Percentiles rank a stretch among this genome's conserved stretches.
Conservation (phyloP, 352 stramenopile genomes). For the Thraustochytrium striatum region DNA sequence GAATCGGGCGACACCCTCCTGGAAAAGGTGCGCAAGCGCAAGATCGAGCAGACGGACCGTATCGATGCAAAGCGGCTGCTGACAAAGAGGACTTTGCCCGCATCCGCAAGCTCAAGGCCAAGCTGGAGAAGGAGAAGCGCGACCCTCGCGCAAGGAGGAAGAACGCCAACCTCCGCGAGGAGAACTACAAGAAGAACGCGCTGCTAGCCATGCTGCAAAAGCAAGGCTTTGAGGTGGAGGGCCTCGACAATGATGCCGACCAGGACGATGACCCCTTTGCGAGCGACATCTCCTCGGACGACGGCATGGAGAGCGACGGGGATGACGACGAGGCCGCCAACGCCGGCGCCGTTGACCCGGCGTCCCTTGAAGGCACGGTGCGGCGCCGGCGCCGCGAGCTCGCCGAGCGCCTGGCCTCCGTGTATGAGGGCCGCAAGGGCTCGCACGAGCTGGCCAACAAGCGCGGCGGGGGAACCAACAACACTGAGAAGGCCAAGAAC, state of each 20-base stretch:
- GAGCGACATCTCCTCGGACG: slow-evolving; percentile 53
- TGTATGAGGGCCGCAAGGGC: slow-evolving; percentile 59
- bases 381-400: slow-evolving; percentile 30
- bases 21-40: slow-evolving; percentile 37
- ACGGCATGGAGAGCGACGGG: slow-evolving; percentile 59
- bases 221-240: slow-evolving; percentile 47
- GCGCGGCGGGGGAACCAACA: slow-evolving; percentile 86
- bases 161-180: slow-evolving; percentile 67
- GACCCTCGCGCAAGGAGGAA: slow-evolving; percentile 9
- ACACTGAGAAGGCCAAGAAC: slow-evolving; percentile 91
- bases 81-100: slow-evolving; percentile 71
- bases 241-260: slow-evolving; percentile 20
- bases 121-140: slow-evolving; percentile 70
- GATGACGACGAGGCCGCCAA: slow-evolving; percentile 59
- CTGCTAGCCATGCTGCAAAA: slow-evolving; percentile 61
- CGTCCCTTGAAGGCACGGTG: slow-evolving; percentile 30
- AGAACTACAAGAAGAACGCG: slow-evolving; percentile 68
- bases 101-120: slow-evolving; percentile 63
- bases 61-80: slow-evolving; percentile 86
- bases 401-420: slow-evolving; percentile 16
- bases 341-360: slow-evolving; percentile 61
- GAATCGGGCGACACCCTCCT: slow-evolving; percentile 55
- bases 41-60: slow-evolving; percentile 66
- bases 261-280: slow-evolving; percentile 47
- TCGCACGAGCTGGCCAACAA: slow-evolving; percentile 69